Evolutionary conservation across 2,329 filamentous ascomycete genomes (phyloP), one percentile per base, ranked within the genome.

Genomic region (Botryotinia globosa): DNA sequence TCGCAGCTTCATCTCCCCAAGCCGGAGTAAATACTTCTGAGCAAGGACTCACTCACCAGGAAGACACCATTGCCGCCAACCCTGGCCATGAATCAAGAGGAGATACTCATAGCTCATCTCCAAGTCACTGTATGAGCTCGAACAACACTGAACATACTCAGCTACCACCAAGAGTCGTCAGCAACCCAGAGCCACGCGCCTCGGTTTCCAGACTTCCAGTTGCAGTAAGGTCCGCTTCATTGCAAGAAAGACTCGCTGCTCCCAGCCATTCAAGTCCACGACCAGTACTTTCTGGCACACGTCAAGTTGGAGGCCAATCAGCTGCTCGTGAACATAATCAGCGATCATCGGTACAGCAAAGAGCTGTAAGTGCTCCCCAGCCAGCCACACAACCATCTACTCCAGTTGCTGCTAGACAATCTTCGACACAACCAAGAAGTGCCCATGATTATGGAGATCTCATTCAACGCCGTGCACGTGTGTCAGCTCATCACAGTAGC

Each of bases 241-340:
- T 56, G 12, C 48, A 32, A 42, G n/a, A 4, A 6, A 56, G 25
- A 39, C 18, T n/a, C 29, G 3, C 34, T 29, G n/a, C 1, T 8
- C 0, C 22, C 29, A 4, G 0, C 8, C 22, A 7, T 1, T 20
- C 45, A 9, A n/a, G 18, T 6, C 3, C 16, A 12, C 45, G 32
- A 54, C 45, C 25, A 39, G 34, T 14, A 0, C 5, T 9, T 2
- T 12, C 37, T 29, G 3, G 9, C 10, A 1, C 32, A 37, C 25
- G 34, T 9, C 32, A n/a, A 37, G 14, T 3, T n/a, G 32, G 25
- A 51, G 34, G 18, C 7, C 22, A 14, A 39, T 39, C 16, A 29
- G 4, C 32, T 39, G 20, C 14, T 9, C 14, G 8, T 12, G 32
- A 29, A 14, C 0, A 48, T 54, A 1, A 6, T 39, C 4, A 29